phyloP scores from a whole-genome alignment of 371 early-diverging fungal genomes.

The Parasitella parasitica region DNA sequence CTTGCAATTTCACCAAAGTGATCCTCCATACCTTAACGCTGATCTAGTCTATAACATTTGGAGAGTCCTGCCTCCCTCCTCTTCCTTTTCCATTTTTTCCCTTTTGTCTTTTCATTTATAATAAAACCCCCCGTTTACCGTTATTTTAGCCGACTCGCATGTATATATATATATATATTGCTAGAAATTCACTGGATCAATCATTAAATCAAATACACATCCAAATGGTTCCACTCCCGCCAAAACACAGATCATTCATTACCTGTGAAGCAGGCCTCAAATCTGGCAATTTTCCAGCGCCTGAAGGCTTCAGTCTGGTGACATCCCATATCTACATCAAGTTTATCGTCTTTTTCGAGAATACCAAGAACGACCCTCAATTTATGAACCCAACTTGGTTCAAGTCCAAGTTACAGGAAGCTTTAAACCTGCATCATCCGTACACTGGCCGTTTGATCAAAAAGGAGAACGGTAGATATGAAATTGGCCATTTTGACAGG shows the following conservation, averaged over 20 bases:
- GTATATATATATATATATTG: not conserved
- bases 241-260: constrained; percentile 12
- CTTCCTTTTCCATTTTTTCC: not conserved
- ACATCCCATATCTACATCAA: constrained; percentile 15
- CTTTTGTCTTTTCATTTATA: not conserved
- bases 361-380: not conserved
- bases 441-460: constrained; percentile 10
- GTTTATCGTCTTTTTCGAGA: constrained; percentile 4
- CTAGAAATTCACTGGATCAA: not conserved
- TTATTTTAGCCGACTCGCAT: not conserved
- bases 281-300: constrained; percentile 4
- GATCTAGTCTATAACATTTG: not conserved
- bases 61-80: not conserved
- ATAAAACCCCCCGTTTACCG: not conserved
- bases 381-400: constrained; percentile 12
- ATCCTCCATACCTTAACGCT: not conserved
- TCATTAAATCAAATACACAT: not conserved
- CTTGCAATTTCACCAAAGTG: not conserved
- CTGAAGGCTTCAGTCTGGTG: constrained; percentile 13
- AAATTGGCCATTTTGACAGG: constrained; percentile 15
- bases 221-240: constrained; percentile 20
- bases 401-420: not conserved
- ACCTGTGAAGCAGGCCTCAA: not conserved
- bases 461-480: constrained; percentile 8
- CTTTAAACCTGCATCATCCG: constrained; percentile 9